Base-by-base conservation (phyloP, 2,329 filamentous ascomycete genomes). In the Diaporthe vaccinii region DNA sequence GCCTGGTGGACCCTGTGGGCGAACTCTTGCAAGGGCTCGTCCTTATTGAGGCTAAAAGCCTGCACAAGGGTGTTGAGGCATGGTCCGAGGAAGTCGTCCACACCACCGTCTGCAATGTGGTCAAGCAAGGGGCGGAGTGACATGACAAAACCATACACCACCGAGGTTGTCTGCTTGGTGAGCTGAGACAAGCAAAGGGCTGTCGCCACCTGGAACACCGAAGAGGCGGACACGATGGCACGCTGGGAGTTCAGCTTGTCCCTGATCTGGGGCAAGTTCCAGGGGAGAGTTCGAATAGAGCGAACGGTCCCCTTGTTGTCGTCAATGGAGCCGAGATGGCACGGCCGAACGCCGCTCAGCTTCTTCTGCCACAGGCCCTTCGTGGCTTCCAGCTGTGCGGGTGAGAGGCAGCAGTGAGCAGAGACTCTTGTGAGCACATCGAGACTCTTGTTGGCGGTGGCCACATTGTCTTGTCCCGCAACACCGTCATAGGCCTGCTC, bases 1-100 rank as follows among this genome's bases (percentile, higher is more conserved):
- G 25, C 41, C 20, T 76, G 49, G 31, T 78, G 69, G n/a, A 80
- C 69, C 3, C 75, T 75, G 31, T 71, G 53, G 17, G 76, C 73
- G 14, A 79, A 49, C 3, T 74, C 44, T 5, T 70, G 62, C 39
- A 78, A 25, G 4, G 61, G 49, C 67, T 78, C 78, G 12, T 28
- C 67, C 31, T 71, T 74, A 15, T 57, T 31, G 0, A 79, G 73
- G 7, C 31, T 36, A 22, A 78, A 31, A 2, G 76, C 74, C 15
- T 79, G 77, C n/a, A 78, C 72, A 1, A 79, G 39, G 4, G 78
- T 79, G 46, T 79, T 79, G 61, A 79, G 76, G 28, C 78, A 79
- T 17, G 78, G 78, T 2, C 78, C 78, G 39, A 79, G 75, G 34
- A 78, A 77, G 12, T 41, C 53, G 28, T 75, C 73, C 22, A 76